phyloP scores from a whole-genome alignment of 768 basidiomycete species.

The Tephrocybe sp. region DNA sequence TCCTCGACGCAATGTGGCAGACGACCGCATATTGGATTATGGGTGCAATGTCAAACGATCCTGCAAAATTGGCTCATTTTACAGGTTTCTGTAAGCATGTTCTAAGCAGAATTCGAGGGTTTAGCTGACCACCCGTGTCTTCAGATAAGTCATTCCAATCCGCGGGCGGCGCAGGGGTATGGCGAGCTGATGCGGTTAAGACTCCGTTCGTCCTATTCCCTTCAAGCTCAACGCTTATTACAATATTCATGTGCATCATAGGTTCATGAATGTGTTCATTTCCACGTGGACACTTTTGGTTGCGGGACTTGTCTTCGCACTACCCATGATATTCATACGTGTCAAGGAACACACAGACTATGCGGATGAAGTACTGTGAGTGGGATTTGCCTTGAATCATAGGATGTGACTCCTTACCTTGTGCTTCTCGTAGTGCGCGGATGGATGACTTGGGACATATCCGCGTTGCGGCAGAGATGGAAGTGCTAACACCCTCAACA shows the following conservation, averaged over 20 bases:
- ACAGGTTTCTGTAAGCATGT: conserved; percentile 70
- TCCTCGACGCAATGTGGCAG: conserved; percentile 85
- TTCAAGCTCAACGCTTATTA: neutral
- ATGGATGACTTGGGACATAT: conserved; percentile 43
- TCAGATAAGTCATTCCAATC: conserved; percentile 74
- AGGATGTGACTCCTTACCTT: conserved; percentile 2
- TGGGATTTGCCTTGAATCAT: neutral
- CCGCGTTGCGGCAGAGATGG: conserved; percentile 7
- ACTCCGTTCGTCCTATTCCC: conserved; percentile 30
- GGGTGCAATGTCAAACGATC: conserved; percentile 84
- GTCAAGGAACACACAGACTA: conserved; percentile 58
- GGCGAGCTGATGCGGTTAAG: conserved; percentile 64
- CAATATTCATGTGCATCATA: conserved; percentile 13
- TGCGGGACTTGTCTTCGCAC: conserved; percentile 59
- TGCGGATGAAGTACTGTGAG: conserved; percentile 54
- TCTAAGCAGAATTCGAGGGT: neutral
- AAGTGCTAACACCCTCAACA: neutral
- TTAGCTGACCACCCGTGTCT: neutral
- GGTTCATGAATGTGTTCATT: conserved; percentile 69
- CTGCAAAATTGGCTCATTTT: conserved; percentile 75
- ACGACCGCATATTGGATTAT: conserved; percentile 80
- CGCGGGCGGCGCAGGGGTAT: conserved; percentile 70
- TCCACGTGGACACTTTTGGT: conserved; percentile 74
- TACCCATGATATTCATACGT: conserved; percentile 73
- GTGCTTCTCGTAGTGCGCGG: conserved; percentile 27